phyloP scores from a whole-genome alignment of 805 yeast species.

The Ogataea polymorpha region DNA sequence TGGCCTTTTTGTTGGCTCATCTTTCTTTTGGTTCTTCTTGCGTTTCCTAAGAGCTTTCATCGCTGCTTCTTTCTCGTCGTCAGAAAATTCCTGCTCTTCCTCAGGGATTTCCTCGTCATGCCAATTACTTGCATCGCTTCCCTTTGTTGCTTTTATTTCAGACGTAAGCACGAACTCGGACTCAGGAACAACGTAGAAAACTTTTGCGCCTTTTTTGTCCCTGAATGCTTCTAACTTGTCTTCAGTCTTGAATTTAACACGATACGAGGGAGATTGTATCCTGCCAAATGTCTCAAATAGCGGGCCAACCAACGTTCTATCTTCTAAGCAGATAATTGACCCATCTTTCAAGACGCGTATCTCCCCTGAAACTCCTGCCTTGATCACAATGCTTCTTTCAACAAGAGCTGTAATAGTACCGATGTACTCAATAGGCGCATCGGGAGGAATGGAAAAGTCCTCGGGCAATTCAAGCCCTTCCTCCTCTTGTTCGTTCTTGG shows the following conservation, averaged over 20 bases:
- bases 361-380: slow-evolving; percentile 78
- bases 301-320: slow-evolving; percentile 68
- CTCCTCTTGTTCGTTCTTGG: slow-evolving; percentile 73
- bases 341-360: slow-evolving; percentile 77
- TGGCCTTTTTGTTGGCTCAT: slow-evolving; percentile 11
- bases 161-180: slow-evolving; percentile 80
- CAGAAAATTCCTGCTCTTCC: slow-evolving; percentile 92
- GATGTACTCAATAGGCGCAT: slow-evolving; percentile 64
- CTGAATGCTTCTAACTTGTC: slow-evolving; percentile 48
- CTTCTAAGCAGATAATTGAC: slow-evolving; percentile 74
- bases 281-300: slow-evolving; percentile 89
- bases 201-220: slow-evolving; percentile 51
- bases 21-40: slow-evolving; percentile 43
- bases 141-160: slow-evolving; percentile 64
- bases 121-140: slow-evolving; percentile 92
- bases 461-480: slow-evolving; percentile 67
- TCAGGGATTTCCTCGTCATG: slow-evolving; percentile 93
- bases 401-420: slow-evolving; percentile 71
- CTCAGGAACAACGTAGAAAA: slow-evolving; percentile 75
- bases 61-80: slow-evolving; percentile 84
- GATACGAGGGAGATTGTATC: slow-evolving; percentile 73
- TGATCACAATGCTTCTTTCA: slow-evolving; percentile 67
- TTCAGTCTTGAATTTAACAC: slow-evolving; percentile 60
- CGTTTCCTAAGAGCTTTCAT: slow-evolving; percentile 63
- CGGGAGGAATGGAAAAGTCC: slow-evolving; percentile 55